Base-by-base conservation (phyloP, 1,139 yeast genomes). In the Zygoascus meyerae region DNA sequence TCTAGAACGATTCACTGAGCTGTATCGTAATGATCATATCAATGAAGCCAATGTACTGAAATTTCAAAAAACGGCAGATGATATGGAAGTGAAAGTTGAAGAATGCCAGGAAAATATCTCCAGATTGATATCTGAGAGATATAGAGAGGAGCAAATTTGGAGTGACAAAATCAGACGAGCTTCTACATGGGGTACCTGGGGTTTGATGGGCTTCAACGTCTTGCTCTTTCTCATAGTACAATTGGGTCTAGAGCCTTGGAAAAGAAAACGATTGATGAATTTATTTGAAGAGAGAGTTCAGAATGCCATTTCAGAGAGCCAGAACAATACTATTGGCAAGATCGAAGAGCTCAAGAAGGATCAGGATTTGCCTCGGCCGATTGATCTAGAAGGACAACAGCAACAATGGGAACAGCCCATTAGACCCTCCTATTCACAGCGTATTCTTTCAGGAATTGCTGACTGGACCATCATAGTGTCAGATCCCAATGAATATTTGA, bases 131-230 rank as follows among this genome's bases (percentile, higher is more conserved):
- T 72, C 90, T 57, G 81, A 92, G 1, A 70, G 97, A 55, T 94
- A 94, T 59, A 96, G 92, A 54, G 98, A 94, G 61, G 99, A 94
- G 60, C 98, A 94, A 66, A 81, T 92, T 3, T 94, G 98, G 98
- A 86, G 96, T 3, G 98, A 94, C 66, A 90, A 90, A 64, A 92
- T 92, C 51, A 72, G 98, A 53, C 75, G 94, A 52, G 89, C 95
- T 2, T 86, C 96, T 8, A 90, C 98, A 0, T 94, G 96, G 95
- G 98, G 97, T 1, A 92, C 99, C 0, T 81, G 95, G 77, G 71
- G 83, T 1, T 73, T 94, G 44, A 89, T 89, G 95, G 94, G 90
- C 1, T 75, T 89, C 55, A 94, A 94, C 66, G 75, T 92, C 16
- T 51, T 85, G 14, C 66, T 94, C 36, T 89, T 94, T 56, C 60